Conservation (phyloP, 2,329 filamentous ascomycete species). For the Aspergillus sp. region DNA sequence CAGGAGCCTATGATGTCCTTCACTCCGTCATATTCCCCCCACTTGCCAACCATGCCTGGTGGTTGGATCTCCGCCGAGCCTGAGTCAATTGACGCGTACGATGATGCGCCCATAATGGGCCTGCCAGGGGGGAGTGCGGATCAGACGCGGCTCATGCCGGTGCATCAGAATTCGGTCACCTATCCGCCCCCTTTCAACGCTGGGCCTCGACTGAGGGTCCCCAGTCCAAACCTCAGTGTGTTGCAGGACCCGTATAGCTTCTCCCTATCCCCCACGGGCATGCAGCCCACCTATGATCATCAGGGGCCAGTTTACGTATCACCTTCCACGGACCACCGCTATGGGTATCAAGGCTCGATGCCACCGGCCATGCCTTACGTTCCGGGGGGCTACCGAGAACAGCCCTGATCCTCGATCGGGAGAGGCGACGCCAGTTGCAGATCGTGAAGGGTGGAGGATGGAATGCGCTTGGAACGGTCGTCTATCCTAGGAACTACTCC, state of each 20-base stretch:
- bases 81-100: conserved; percentile 27
- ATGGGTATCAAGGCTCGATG: conserved; percentile 21
- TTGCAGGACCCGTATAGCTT: conserved; percentile 27
- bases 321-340: conserved; percentile 23
- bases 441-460: conserved; percentile 6
- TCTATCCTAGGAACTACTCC: not conserved
- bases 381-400: conserved; percentile 19
- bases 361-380: conserved; percentile 18
- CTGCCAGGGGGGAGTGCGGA: conserved; percentile 19
- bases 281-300: conserved; percentile 23
- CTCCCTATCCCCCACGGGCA: conserved; percentile 29
- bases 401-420: conserved; percentile 17
- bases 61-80: conserved; percentile 32
- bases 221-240: conserved; percentile 23
- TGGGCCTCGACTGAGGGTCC: conserved; percentile 24
- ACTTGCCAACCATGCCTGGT: conserved; percentile 28
- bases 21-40: conserved; percentile 18
- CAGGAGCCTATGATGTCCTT: conserved; percentile 17
- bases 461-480: not conserved
- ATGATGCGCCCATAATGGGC: conserved; percentile 18
- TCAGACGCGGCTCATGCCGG: conserved; percentile 23
- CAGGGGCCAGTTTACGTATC: conserved; percentile 30
- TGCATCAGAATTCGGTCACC: conserved; percentile 35
- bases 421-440: conserved; percentile 6
- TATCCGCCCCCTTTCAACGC: conserved; percentile 39